Evolutionary conservation across 768 basidiomycete genomes (phyloP), one percentile per base, ranked within the genome.

Genomic region (Tulasnella sp.): DNA sequence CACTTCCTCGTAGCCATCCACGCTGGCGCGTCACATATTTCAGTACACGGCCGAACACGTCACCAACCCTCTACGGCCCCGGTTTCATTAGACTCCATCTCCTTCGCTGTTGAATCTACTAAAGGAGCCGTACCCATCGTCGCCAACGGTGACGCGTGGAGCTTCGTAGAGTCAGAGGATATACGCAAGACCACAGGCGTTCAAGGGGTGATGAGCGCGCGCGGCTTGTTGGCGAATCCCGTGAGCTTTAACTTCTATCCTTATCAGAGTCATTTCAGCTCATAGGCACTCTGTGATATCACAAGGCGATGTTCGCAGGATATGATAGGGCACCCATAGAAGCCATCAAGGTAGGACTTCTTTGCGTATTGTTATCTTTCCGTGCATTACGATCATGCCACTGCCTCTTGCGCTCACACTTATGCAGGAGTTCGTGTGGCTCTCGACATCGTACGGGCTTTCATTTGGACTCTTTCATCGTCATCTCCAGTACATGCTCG

Each of bases 81-180:
- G 3, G 75, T 77, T 63, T 69, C 69, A 50, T 68, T 74, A 3
- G 63, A 65, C 7, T 69, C 67, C 2, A 75, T 78, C 61, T 65
- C 66, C 8, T 77, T 77, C 60, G 76, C 76, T 3, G 71, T 71
- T 7, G 69, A 71, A n/a, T 69, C 66, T 45, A 75, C 72, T 0
- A 69, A 69, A 30, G 74, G 73, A 0, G 64, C 69, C 51, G 70
- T 78, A 1, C 76, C 77, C 0, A 65, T 71, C 23, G 72, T 75
- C 1, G 77, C 72, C 3, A 78, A 78, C 56, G 77, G 77, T 0
- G 76, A 77, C 65, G 67, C 73, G 3, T 78, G 75, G 71, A 68
- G 67, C 10, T 61, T 67, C 34, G 61, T 66, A 26, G 76, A 77
- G 50, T 73, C 68, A 8, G 59, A 61, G 13, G 64, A 55, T 44